phyloP scores from a whole-genome alignment of 2,329 filamentous ascomycete species.

The Neurospora sp. region DNA sequence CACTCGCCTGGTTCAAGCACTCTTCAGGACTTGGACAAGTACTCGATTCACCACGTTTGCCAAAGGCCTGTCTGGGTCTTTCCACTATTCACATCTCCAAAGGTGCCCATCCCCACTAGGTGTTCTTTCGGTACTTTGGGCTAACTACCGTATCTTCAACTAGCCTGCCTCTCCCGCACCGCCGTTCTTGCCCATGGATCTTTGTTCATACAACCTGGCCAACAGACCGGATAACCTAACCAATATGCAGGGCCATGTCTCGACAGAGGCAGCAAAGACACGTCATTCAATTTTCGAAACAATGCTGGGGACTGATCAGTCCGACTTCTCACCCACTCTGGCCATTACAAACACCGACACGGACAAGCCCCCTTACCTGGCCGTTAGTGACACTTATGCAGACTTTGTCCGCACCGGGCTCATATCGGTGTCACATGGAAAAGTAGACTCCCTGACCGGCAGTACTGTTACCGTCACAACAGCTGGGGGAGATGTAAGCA shows the following conservation, averaged over 20 bases:
- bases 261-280: slow-evolving; percentile 43
- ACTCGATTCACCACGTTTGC: slow-evolving; percentile 57
- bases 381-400: slow-evolving; percentile 61
- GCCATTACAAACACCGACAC: slow-evolving; percentile 30
- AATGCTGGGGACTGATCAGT: slow-evolving; percentile 45
- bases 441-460: slow-evolving; percentile 28
- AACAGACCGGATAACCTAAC: slow-evolving; percentile 49
- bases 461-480: slow-evolving; percentile 24
- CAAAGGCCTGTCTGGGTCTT: slow-evolving; percentile 65
- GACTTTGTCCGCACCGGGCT: slow-evolving; percentile 62
- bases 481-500: slow-evolving; percentile 6
- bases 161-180: slow-evolving; percentile 39
- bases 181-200: slow-evolving; percentile 62
- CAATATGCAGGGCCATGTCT: slow-evolving; percentile 57
- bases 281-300: slow-evolving; percentile 42
- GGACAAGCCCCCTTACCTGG: slow-evolving; percentile 52
- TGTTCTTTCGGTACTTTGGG: not conserved
- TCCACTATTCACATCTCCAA: slow-evolving; percentile 46
- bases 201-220: slow-evolving; percentile 60
- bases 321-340: slow-evolving; percentile 35
- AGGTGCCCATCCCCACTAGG: slow-evolving; percentile 25
- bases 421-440: slow-evolving; percentile 43
- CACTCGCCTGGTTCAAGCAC: slow-evolving; percentile 38
- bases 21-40: slow-evolving; percentile 36
- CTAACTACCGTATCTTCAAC: slow-evolving; percentile 18